Evolutionary conservation across 306 rosid species (phyloP).

Genomic region (Corylus avellana): DNA sequence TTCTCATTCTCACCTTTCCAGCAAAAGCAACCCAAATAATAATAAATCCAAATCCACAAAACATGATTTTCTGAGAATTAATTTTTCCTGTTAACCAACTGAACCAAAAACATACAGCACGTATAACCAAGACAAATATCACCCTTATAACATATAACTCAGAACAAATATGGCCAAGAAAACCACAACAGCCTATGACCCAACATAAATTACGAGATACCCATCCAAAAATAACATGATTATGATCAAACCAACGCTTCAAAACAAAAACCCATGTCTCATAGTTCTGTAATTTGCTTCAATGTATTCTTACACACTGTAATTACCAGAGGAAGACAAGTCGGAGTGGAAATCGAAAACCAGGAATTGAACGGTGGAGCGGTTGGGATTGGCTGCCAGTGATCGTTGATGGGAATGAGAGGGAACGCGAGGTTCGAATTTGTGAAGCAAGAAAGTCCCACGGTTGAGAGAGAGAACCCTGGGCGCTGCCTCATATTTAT

Average conservation of each 20-base stretch:
- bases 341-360: background rate
- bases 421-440: background rate
- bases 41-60: background rate
- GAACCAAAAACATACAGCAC: background rate
- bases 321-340: constrained; percentile 19
- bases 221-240: background rate
- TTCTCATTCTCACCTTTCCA: background rate
- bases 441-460: background rate
- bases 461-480: background rate
- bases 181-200: background rate
- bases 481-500: background rate
- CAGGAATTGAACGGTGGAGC: background rate
- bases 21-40: background rate
- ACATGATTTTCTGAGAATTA: background rate
- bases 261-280: background rate
- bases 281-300: background rate
- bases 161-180: background rate
- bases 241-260: background rate
- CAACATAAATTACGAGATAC: background rate
- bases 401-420: background rate
- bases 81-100: background rate
- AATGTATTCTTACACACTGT: background rate
- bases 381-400: background rate
- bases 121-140: background rate
- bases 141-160: background rate